Conservation (phyloP, 2,329 filamentous ascomycete species). For the Lasiodiplodia gonubiensis region DNA sequence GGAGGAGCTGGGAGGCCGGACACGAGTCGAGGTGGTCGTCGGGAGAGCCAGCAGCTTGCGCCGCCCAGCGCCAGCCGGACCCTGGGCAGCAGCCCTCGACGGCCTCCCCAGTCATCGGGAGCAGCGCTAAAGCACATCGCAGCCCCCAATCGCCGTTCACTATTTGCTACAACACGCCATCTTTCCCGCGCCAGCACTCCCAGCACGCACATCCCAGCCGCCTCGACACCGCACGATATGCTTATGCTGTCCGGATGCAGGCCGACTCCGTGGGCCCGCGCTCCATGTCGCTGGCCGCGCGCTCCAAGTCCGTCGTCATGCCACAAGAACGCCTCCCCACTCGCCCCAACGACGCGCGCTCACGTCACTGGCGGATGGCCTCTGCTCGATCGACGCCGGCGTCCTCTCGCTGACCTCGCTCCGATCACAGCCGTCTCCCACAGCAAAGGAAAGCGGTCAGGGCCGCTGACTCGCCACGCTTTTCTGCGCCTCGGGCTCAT, state of each 20-base stretch:
- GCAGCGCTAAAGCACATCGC: conserved; percentile 14
- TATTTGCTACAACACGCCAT: conserved; percentile 9
- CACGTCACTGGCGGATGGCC: conserved; percentile 26
- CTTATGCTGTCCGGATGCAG: conserved; percentile 14
- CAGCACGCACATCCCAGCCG: conserved; percentile 17
- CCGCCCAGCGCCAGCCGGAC: background rate
- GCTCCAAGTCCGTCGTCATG: conserved; percentile 9
- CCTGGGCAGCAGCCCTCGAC: conserved; percentile 5
- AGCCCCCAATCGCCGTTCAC: conserved; percentile 6
- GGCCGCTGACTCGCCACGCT: conserved; percentile 17
- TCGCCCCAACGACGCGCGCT: conserved; percentile 23
- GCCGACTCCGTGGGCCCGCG: conserved; percentile 8
- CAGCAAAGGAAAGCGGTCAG: conserved; percentile 22
- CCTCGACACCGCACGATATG: conserved; percentile 10
- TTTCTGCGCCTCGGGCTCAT: background rate
- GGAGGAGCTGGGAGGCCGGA: conserved; percentile 14
- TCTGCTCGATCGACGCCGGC: conserved; percentile 25
- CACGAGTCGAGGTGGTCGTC: conserved; percentile 19
- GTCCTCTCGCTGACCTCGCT: conserved; percentile 24
- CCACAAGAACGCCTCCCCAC: conserved; percentile 26
- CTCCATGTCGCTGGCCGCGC: conserved; percentile 8
- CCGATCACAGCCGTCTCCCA: conserved; percentile 14
- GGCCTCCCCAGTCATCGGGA: background rate
- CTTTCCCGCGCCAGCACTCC: conserved; percentile 6
- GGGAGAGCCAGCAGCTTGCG: conserved; percentile 22